phyloP scores from a whole-genome alignment of 139 green algal genomes.

The Tetradesmus obliquus region DNA sequence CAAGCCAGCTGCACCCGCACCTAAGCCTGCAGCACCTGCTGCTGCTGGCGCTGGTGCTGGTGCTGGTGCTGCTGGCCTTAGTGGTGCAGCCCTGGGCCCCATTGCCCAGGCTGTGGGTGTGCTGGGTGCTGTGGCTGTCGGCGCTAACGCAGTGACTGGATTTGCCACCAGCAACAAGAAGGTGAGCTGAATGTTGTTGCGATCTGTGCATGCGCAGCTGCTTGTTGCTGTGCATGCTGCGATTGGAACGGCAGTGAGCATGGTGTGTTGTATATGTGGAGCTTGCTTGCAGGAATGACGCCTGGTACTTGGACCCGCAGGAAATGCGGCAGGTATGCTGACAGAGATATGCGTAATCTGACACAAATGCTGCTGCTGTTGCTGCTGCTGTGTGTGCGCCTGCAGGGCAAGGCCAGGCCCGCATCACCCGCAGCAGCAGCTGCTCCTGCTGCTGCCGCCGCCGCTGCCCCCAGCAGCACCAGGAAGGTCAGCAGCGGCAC shows the following conservation, averaged over 20 bases:
- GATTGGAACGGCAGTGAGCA: neutral
- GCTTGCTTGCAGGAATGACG: neutral
- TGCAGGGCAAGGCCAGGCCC: neutral
- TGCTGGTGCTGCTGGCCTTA: neutral
- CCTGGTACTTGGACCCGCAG: neutral
- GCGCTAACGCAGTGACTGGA: neutral
- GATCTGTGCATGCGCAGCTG: neutral
- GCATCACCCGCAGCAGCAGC: neutral
- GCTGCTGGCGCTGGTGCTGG: neutral
- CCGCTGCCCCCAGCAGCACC: neutral
- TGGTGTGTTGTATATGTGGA: neutral
- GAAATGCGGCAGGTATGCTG: neutral
- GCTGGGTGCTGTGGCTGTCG: conserved; percentile 9
- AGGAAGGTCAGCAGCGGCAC: neutral
- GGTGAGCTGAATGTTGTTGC: neutral
- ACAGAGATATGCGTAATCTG: neutral
- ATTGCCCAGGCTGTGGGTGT: conserved; percentile 24
- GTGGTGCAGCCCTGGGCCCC: neutral
- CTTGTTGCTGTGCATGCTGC: neutral
- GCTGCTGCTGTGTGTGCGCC: neutral
- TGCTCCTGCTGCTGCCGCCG: neutral
- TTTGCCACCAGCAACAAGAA: conserved; percentile 32
- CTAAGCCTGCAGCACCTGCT: neutral
- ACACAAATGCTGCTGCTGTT: neutral
- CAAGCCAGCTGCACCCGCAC: neutral